Percentiles rank a stretch among this genome's conserved stretches.
These are phyloP conservation scores for Erodium maritimum DNA, from an alignment of 345 rosid genomes.

Conservation along the genomic window DNA sequence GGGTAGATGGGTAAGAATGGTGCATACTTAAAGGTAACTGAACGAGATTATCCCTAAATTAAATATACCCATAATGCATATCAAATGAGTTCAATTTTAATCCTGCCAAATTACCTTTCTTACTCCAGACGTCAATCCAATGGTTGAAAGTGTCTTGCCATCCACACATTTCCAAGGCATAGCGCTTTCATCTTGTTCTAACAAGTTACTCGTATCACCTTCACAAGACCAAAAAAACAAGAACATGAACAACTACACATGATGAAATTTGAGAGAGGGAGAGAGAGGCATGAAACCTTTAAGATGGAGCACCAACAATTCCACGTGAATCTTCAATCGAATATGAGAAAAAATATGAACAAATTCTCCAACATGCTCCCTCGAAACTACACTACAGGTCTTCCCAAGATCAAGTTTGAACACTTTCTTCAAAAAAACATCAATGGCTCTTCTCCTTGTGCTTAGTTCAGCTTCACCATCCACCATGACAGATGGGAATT, in stretches of 20 bases:
- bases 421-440: constrained; percentile 42
- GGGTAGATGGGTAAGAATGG: too few relatives aligned
- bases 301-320: constrained; percentile 43
- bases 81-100: not conserved
- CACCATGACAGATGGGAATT: constrained; percentile 64
- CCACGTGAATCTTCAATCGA: constrained; percentile 66
- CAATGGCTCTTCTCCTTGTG: constrained; percentile 43
- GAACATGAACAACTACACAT: not conserved
- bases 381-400: constrained; percentile 31
- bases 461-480: constrained; percentile 37
- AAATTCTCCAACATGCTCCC: constrained; percentile 79
- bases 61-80: not conserved
- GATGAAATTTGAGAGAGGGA: not conserved
- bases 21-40: too few relatives aligned
- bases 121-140: constrained; percentile 66
- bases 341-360: constrained; percentile 74
- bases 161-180: constrained; percentile 40
- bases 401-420: constrained; percentile 37
- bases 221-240: constrained; percentile 10
- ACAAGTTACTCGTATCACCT: constrained; percentile 22
- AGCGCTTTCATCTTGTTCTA: constrained; percentile 19
- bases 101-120: constrained; percentile 35
- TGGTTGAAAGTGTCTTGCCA: constrained; percentile 25
- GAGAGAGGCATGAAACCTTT: constrained; percentile 32
- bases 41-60: too few relatives aligned